Base-by-base conservation (phyloP, 1,284 basidiomycete species). In the Ceratobasidium theobromae region DNA sequence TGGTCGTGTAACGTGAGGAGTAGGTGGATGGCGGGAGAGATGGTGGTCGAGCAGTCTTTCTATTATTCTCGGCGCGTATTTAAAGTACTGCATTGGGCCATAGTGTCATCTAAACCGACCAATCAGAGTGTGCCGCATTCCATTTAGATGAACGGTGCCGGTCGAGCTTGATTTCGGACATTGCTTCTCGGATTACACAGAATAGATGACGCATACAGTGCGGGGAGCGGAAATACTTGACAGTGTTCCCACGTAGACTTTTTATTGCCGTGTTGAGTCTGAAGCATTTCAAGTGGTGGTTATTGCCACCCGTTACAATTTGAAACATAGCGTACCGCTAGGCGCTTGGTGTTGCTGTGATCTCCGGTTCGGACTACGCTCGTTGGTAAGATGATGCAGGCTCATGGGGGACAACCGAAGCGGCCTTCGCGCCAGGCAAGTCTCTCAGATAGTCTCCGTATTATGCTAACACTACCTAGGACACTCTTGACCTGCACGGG, bases 331-430 rank as follows among this genome's bases (percentile, higher is more conserved):
- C 32, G 14, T 21, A 27, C 18, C 55, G 55, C 45, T 35, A n/a
- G 45, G 55, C 55, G 43, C 55, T 45, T 3, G 18, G 1, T 32
- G 43, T 46, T 60, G 55, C 49, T 60, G 54, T 57, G 55, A 60
- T 60, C 55, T 60, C 55, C 55, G 55, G 40, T 38, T 32, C 55
- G 55, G 55, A 60, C 55, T 35, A 60, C 55, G 43, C 55, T 60
- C 55, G 41, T 60, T 25, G 25, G 41, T 30, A 35, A 60, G 41
- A 43, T 14, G 30, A 60, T 60, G 55, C 55, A 60, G 41, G 54
- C 54, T 28, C 38, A 57, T 5, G 55, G 43, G 16, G 30, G 55
- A 28, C 55, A 60, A 30, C 55, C 55, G 16, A 45, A 45, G 43
- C 25, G 55, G 45, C 55, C 55, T 21, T 60, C 55, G 30, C 55